phyloP scores from a whole-genome alignment of 2,329 filamentous ascomycete species.

The Colletotrichum paranaense region DNA sequence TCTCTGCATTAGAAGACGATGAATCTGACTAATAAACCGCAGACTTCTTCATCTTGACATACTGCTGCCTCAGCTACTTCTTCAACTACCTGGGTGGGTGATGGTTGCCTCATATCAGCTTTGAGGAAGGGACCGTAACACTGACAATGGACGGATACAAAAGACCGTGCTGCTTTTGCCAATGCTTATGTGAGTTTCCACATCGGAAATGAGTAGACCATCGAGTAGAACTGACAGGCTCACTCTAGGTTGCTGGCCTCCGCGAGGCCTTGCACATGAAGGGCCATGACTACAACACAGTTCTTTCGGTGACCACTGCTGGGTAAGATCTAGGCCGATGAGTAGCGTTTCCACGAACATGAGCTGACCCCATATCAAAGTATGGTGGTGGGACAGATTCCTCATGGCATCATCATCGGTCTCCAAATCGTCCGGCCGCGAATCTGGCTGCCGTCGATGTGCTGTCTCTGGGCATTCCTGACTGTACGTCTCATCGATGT shows the following conservation, averaged over 20 bases:
- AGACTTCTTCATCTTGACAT: constrained; percentile 50
- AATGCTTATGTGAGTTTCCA: constrained; percentile 30
- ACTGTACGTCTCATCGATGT: background rate
- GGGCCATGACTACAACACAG: constrained; percentile 71
- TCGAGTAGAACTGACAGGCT: background rate
- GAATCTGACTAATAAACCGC: background rate
- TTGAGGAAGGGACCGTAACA: background rate
- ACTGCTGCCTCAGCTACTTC: constrained; percentile 48
- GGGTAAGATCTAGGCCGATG: background rate
- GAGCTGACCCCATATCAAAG: background rate
- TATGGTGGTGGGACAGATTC: constrained; percentile 53
- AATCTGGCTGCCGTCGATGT: constrained; percentile 60
- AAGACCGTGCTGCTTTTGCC: constrained; percentile 36
- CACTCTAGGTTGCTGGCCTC: constrained; percentile 60
- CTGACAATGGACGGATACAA: background rate
- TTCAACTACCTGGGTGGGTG: constrained; percentile 51
- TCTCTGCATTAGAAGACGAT: rapidly evolving
- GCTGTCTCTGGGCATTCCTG: constrained; percentile 56
- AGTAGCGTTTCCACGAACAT: rapidly evolving
- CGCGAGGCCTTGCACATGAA: constrained; percentile 64
- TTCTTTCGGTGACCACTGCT: constrained; percentile 59
- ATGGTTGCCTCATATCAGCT: no score
- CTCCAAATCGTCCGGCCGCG: constrained; percentile 58
- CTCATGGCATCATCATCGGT: constrained; percentile 54
- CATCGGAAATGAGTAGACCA: background rate